A percentile compares a stretch with the other conserved stretches of the same genome.
Conservation (phyloP, 768 basidiomycete genomes). For the Kwoniella sp. region DNA sequence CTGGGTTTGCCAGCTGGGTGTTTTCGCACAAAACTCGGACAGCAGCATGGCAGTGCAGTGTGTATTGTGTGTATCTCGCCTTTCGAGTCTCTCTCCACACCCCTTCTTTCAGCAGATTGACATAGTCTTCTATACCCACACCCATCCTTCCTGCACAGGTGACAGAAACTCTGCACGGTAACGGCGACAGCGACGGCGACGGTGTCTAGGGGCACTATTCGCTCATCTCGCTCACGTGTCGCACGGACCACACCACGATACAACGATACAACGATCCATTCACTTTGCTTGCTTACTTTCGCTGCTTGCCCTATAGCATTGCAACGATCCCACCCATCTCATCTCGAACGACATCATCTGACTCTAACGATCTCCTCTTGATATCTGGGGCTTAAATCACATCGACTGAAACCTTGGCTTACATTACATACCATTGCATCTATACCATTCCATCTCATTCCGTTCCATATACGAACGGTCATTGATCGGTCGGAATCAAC, state of each 20-base stretch:
- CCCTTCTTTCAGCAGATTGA: neutral
- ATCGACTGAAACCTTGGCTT: neutral
- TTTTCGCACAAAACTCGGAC: no score
- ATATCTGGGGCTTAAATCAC: neutral
- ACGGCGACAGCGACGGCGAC: no score
- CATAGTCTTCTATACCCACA: conserved; percentile 2
- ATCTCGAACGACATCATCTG: neutral
- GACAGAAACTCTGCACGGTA: neutral
- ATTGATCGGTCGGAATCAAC: neutral
- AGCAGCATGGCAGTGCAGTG: no score
- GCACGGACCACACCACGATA: neutral
- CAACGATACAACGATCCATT: neutral
- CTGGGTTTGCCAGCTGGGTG: no score
- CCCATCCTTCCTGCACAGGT: neutral
- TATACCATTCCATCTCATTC: conserved; percentile 7
- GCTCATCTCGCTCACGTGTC: neutral
- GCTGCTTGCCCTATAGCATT: neutral
- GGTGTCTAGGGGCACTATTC: no score
- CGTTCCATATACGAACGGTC: neutral
- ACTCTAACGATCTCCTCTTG: neutral
- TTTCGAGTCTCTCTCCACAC: no score
- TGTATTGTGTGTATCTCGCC: no score
- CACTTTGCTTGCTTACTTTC: neutral
- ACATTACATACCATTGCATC: neutral
- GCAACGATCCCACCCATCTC: neutral